Evolutionary conservation across 148 eudicot species (phyloP).

Genomic region (Fagopyrum homotropicum): DNA sequence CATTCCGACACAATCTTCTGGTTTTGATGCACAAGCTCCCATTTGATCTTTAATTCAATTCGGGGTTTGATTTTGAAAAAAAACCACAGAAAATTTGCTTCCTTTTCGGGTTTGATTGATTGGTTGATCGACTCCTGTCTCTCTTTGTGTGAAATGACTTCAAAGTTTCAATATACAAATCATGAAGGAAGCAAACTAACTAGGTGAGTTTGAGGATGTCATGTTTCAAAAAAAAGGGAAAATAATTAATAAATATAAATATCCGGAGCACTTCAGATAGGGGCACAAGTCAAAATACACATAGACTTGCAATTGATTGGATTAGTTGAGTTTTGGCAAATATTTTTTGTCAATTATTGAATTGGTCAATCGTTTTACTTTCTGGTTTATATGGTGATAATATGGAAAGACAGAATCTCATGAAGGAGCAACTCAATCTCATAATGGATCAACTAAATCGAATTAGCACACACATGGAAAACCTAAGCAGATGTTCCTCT

Average conservation of each 20-base stretch:
- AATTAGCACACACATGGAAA: too few relatives aligned
- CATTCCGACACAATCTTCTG: constrained; percentile 48
- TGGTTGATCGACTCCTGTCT: background rate
- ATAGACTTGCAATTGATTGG: background rate
- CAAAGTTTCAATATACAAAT: background rate
- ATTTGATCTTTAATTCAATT: constrained; percentile 21
- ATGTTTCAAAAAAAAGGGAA: background rate
- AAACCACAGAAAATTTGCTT: background rate
- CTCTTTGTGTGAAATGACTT: background rate
- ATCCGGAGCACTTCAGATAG: background rate
- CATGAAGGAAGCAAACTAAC: background rate
- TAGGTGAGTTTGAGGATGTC: background rate
- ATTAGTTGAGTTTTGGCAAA: background rate
- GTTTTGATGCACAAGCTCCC: constrained; percentile 83
- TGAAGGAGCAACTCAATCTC: too few relatives aligned
- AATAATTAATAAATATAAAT: background rate
- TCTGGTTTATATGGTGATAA: too few relatives aligned
- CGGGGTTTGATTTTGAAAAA: background rate
- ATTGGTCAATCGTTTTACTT: background rate
- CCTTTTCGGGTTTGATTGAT: background rate
- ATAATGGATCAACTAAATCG: too few relatives aligned
- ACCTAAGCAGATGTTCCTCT: too few relatives aligned
- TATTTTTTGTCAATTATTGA: background rate
- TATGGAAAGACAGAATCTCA: too few relatives aligned
- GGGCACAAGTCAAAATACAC: background rate